Percentiles rank a stretch among this genome's conserved stretches.
phyloP scores from a whole-genome alignment of 192 early-diverging fungal genomes.

The Entophlyctis helioformis region DNA sequence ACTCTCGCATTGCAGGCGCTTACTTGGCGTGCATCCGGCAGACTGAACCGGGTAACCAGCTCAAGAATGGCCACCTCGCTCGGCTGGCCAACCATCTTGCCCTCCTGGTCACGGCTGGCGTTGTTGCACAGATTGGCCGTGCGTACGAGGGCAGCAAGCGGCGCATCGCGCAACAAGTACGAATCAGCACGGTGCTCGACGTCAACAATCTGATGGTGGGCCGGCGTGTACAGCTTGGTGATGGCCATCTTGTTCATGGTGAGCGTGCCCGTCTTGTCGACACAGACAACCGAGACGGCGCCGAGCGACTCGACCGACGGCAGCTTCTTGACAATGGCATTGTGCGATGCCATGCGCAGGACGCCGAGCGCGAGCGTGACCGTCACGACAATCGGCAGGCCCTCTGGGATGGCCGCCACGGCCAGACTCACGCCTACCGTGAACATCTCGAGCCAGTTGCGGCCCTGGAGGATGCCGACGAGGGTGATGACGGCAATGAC shows the following conservation, averaged over 20 bases:
- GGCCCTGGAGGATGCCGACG: constrained; percentile 78
- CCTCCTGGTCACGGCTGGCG: constrained; percentile 58
- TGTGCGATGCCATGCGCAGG: constrained; percentile 78
- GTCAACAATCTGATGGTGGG: constrained; percentile 26
- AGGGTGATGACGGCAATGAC: constrained; percentile 76
- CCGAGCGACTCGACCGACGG: constrained; percentile 90
- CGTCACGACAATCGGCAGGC: constrained; percentile 92
- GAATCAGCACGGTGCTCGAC: constrained; percentile 22
- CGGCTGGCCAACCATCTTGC: constrained; percentile 75
- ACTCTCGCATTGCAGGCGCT: too few species aligned
- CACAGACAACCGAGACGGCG: constrained; percentile 89
- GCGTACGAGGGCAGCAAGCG: constrained; percentile 18
- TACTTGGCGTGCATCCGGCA: constrained; percentile 66
- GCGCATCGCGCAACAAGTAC: constrained; percentile 30
- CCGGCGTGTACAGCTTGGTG: constrained; percentile 60
- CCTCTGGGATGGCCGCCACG: constrained; percentile 97
- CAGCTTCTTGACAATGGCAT: constrained; percentile 90
- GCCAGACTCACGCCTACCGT: constrained; percentile 90
- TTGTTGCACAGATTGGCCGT: constrained; percentile 90
- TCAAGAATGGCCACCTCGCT: constrained; percentile 91
- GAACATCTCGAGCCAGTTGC: constrained; percentile 90
- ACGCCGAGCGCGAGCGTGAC: constrained; percentile 92
- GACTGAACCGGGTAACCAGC: constrained; percentile 34
- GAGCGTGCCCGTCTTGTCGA: constrained; percentile 95
- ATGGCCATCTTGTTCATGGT: constrained; percentile 95